Evolutionary conservation across 805 yeast species (phyloP).

Genomic region (Isabelozyma pseudorhagii): DNA sequence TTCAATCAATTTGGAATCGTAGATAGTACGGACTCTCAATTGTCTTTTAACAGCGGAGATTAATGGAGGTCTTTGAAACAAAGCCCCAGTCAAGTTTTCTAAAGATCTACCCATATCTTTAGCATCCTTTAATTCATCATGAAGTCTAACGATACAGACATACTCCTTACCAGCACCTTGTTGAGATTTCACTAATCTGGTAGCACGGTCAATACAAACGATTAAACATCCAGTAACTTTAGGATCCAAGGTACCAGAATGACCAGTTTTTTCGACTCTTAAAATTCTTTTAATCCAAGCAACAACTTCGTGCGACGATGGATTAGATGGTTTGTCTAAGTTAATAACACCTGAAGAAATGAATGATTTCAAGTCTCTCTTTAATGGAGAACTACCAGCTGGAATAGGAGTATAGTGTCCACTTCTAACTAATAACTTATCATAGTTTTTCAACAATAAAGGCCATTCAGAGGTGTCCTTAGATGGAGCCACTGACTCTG

Average conservation of each 20-base stretch:
- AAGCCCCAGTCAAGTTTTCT: slow-evolving; percentile 96
- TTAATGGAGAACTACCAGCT: slow-evolving; percentile 89
- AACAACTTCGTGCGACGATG: slow-evolving; percentile 98
- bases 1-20: slow-evolving; percentile 92
- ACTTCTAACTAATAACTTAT: slow-evolving; percentile 88
- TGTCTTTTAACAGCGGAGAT: slow-evolving; percentile 99
- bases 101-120: slow-evolving; percentile 83
- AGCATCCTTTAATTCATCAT: slow-evolving; percentile 87
- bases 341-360: slow-evolving; percentile 94
- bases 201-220: slow-evolving; percentile 97
- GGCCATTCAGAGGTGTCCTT: slow-evolving; percentile 96
- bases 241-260: slow-evolving; percentile 98
- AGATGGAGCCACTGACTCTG: slow-evolving; percentile 74
- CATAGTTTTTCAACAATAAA: slow-evolving; percentile 86
- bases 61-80: slow-evolving; percentile 98
- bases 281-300: slow-evolving; percentile 98
- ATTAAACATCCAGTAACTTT: slow-evolving; percentile 98
- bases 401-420: slow-evolving; percentile 98
- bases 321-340: slow-evolving; percentile 96
- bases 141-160: slow-evolving; percentile 95
- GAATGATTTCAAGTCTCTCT: slow-evolving; percentile 88
- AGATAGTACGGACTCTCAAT: slow-evolving; percentile 95
- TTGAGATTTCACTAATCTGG: slow-evolving; percentile 96
- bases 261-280: slow-evolving; percentile 97
- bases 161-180: slow-evolving; percentile 99